Base-by-base conservation (phyloP, 768 basidiomycete species). In the Trametes elegans region DNA sequence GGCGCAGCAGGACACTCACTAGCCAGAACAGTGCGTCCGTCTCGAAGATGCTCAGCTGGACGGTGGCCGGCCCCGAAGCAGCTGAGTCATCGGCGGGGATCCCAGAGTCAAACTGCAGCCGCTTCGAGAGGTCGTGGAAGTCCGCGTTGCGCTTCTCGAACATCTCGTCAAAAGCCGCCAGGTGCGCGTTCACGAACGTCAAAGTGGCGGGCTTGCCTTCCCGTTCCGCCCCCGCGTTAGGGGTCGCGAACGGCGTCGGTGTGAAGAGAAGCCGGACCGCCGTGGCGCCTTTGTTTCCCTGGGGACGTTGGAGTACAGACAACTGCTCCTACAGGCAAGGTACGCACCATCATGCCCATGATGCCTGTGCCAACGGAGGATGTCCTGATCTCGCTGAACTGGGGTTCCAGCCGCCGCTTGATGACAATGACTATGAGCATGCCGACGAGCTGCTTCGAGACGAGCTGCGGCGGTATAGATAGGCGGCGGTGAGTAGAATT, bases 261-360 rank as follows among this genome's bases (percentile, higher is more conserved):
- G 74, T 76, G 62, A 83, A 86, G 7, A 74, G 70, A 5, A 92
- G 55, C 29, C 86, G 83, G 36, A 90, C 61, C 2, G 85, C 88
- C 5, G 81, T 81, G 6, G 79, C 88, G 38, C 91, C 91, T 71
- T 93, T 93, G 71, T 93, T 93, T 26, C 90, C 90, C 89, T 91
- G 52, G 1, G 46, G 3, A 49, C 18, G 16, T 14, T 60, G 23
- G 38, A 47, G 38, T 32, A 58, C 39, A 50, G 19, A 18, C 28
- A 21, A 26, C 41, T 34, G 24, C 7, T 36, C 40, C 51, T 49
- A 9, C 29, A 35, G 39, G 48, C 31, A 14, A n/a, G n/a, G n/a
- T n/a, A 39, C 74, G 16, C 62, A 88, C 90, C 87, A 93, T 84
- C 28, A 91, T 72, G 34, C 89, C 88, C 73, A 91, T 76, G 23